Percentiles rank a stretch among this genome's conserved stretches.
Evolutionary conservation across 768 basidiomycete genomes (phyloP).

Genomic region (Rhizopogon vinicolor): DNA sequence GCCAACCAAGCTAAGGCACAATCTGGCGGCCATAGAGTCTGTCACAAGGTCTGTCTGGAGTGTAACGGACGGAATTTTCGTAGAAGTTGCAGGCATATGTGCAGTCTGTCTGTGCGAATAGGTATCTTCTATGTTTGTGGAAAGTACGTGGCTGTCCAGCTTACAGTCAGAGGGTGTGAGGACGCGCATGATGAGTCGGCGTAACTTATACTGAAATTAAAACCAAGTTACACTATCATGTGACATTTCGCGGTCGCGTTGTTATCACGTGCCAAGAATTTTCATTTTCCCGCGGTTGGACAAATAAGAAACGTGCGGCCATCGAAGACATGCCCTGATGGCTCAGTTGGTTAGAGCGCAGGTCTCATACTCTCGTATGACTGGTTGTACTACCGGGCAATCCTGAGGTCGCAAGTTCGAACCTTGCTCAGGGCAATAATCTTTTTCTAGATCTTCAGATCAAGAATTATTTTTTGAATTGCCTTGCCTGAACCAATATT

Average conservation of each 20-base stretch:
- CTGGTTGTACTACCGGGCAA: constrained; percentile 24
- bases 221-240: background rate
- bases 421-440: constrained; percentile 46
- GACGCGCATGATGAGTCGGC: background rate
- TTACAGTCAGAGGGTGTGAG: background rate
- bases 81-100: background rate
- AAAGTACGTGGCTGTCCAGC: background rate
- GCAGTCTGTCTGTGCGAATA: background rate
- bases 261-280: background rate
- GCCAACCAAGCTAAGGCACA: constrained; percentile 58
- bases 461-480: too few relatives aligned
- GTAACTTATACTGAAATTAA: too few relatives aligned
- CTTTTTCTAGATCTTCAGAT: too few relatives aligned
- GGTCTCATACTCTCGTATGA: constrained; percentile 44
- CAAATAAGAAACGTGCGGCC: too few relatives aligned
- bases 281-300: background rate
- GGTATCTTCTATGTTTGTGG: too few relatives aligned
- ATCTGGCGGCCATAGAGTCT: constrained; percentile 55
- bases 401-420: constrained; percentile 63
- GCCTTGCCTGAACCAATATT: too few relatives aligned
- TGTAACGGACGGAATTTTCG: constrained; percentile 33
- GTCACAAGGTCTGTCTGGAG: constrained; percentile 51
- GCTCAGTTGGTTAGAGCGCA: constrained; percentile 54
- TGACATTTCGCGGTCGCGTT: background rate
- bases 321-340: constrained; percentile 23